Conservation (phyloP, 257 asterid genomes). For the Scutellaria minor region DNA sequence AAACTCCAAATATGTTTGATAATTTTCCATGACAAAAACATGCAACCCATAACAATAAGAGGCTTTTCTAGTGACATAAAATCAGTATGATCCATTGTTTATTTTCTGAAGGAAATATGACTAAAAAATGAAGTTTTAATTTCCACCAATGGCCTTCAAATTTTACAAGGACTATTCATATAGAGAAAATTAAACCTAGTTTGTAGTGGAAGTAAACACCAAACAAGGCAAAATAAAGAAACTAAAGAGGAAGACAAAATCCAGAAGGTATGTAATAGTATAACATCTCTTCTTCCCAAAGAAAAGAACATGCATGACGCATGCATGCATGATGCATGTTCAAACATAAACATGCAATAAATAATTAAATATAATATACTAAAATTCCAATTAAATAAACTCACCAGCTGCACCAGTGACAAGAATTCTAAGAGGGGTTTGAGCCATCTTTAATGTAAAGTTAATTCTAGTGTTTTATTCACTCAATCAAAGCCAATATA, state of each 20-base stretch:
- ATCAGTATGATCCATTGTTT: slow-evolving; percentile 46
- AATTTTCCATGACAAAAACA: slow-evolving; percentile 69
- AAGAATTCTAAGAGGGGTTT: too few species aligned
- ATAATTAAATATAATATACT: background rate
- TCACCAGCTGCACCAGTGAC: too few species aligned
- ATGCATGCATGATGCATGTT: too few species aligned
- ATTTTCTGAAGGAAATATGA: background rate
- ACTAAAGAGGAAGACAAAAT: slow-evolving; percentile 48
- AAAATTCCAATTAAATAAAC: too few species aligned
- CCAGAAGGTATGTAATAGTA: slow-evolving; percentile 68
- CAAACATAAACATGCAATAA: background rate
- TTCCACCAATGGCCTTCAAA: background rate
- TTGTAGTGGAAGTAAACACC: too few species aligned
- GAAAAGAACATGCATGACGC: slow-evolving; percentile 57
- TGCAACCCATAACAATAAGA: slow-evolving; percentile 62
- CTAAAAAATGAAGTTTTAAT: background rate
- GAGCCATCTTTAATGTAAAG: too few species aligned
- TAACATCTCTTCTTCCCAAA: slow-evolving; percentile 51
- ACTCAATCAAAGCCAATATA: too few species aligned
- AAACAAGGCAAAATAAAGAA: slow-evolving; percentile 29
- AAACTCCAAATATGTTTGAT: slow-evolving; percentile 58
- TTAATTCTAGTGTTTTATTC: too few species aligned
- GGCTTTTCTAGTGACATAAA: slow-evolving; percentile 53
- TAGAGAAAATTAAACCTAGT: too few species aligned
- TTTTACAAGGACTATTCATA: too few species aligned